Evolutionary conservation across 2,329 filamentous ascomycete genomes (phyloP).

Genomic region (Purpureocillium lavendulum): DNA sequence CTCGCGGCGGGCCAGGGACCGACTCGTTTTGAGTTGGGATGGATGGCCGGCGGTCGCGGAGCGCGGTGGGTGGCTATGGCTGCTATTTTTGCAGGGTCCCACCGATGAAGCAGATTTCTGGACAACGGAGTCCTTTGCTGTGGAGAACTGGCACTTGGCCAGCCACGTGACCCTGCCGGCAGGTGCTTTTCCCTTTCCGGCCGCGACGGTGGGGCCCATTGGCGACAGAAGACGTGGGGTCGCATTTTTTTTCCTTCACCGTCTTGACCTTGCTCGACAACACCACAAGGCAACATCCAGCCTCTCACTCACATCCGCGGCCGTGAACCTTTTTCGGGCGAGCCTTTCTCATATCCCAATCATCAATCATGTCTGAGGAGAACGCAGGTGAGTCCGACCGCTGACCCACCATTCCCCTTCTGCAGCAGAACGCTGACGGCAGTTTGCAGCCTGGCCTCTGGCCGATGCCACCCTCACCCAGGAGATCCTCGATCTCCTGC

Average conservation of each 20-base stretch:
- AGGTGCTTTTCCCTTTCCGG: too few species aligned
- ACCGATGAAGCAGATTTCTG: too few species aligned
- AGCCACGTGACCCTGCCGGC: neutral
- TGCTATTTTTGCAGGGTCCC: neutral
- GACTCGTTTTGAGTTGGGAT: too few species aligned
- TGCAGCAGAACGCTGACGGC: neutral
- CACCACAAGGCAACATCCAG: slow-evolving; percentile 1
- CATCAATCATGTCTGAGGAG: slow-evolving; percentile 14
- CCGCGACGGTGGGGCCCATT: too few species aligned
- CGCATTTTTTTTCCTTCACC: slow-evolving; percentile 3
- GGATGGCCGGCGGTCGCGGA: neutral
- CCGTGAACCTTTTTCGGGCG: slow-evolving; percentile 46
- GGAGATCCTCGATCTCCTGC: slow-evolving; percentile 75
- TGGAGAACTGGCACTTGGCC: neutral
- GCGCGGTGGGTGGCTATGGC: neutral
- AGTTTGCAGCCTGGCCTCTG: slow-evolving; percentile 53
- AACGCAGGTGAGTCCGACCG: slow-evolving; percentile 12
- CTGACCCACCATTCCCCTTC: neutral
- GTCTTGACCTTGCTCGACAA: slow-evolving; percentile 3
- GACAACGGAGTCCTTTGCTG: neutral
- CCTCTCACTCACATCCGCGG: slow-evolving; percentile 21
- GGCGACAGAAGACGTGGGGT: too few species aligned
- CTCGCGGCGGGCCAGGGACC: too few species aligned
- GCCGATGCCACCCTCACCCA: slow-evolving; percentile 68
- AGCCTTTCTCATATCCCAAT: slow-evolving; percentile 14